Conservation (phyloP, 192 early-diverging fungal genomes). For the Cetraspora pellucida region DNA sequence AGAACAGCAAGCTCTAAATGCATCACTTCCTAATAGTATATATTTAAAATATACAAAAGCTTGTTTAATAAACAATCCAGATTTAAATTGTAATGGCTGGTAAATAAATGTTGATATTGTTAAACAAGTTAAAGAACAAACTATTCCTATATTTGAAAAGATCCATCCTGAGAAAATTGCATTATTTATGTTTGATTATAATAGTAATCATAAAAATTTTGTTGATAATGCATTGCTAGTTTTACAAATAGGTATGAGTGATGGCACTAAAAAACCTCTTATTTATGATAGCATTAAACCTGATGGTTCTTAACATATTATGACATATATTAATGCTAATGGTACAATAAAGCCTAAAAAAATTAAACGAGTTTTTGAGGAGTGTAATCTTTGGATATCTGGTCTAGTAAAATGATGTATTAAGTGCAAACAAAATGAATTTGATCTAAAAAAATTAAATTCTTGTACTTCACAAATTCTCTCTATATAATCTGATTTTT, state of each 20-base stretch:
- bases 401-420: not conserved
- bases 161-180: conserved; percentile 20
- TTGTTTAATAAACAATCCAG: not conserved
- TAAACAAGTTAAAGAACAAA: conserved; percentile 24
- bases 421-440: not conserved
- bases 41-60: not conserved
- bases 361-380: conserved; percentile 34
- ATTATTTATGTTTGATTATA: conserved; percentile 40
- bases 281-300: not conserved
- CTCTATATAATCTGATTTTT: conserved; percentile 31
- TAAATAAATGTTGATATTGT: conserved; percentile 5
- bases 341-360: conserved; percentile 36
- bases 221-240: conserved; percentile 38
- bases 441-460: conserved; percentile 17
- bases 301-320: conserved; percentile 2
- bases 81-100: not conserved
- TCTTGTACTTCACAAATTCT: conserved; percentile 27
- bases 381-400: conserved; percentile 28
- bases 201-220: conserved; percentile 32
- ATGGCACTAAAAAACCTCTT: conserved; percentile 23
- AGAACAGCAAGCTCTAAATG: not conserved
- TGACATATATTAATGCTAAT: conserved; percentile 32
- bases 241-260: conserved; percentile 33
- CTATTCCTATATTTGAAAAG: conserved; percentile 33
- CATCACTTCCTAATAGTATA: not conserved